Evolutionary conservation across 148 eudicot genomes (phyloP), one percentile per base, ranked within the genome.

Genomic region (Salicornia ramosissima): DNA sequence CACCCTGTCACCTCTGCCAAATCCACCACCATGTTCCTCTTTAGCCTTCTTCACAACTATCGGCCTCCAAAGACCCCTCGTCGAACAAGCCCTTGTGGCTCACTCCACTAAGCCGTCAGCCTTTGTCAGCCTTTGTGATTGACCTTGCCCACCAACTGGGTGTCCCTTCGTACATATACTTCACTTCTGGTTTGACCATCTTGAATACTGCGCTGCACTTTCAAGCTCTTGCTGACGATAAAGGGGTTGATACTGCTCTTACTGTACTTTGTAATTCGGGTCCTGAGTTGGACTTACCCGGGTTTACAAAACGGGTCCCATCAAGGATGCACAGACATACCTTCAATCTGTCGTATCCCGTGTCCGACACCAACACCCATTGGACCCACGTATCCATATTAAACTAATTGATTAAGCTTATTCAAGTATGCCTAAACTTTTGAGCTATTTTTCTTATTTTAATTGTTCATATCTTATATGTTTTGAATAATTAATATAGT

Each of bases 151-250:
- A 73, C 11, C 78, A 82, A 45, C 40, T 82, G 31, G 49, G 66
- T 0, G 70, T 79, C 10, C 78, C 85, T 26, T 55, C 78, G 11
- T 82, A 82, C 61, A 47, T 79, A 21, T 79, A 64, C 66, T 79
- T 61, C 75, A 59, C 80, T 46, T 60, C 73, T 0, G 80, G 82
- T 14, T 70, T 75, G 6, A 51, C 11, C 26, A 16, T 77, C 2
- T 58, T 77, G 10, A n/a, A 49, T 5, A 54, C 68, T n/a, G 24
- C 63, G 71, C 66, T 67, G 3, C 49, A 74, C 28, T 6, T 61
- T 5, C 74, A 77, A 15, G 39, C 71, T 0, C 12, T 71, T 11
- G 22, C 21, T 5, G 75, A 75, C 15, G 56, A 75, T n/a, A 21
- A 62, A 0, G 76, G 79, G 9, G 30, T 67, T 4, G 56, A 61